A percentile compares a stretch with the other conserved stretches of the same genome.
These are phyloP conservation scores for Meripilus lineatus DNA, from an alignment of 1,284 basidiomycete genomes.

Conservation along the genomic window DNA sequence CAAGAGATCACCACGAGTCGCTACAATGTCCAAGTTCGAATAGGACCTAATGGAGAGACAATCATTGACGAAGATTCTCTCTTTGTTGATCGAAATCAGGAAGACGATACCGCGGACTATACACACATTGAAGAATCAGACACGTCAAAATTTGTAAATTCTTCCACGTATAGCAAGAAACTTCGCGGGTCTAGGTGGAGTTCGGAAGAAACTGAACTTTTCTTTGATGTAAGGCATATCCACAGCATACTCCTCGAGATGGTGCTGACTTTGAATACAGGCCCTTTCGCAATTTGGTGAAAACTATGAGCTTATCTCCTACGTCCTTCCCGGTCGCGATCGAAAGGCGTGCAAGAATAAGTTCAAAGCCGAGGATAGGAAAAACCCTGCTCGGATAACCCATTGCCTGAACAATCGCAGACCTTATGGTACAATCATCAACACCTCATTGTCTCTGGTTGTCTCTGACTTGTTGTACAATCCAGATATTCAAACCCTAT, in stretches of 20 bases:
- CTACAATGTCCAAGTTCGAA: constrained; percentile 77
- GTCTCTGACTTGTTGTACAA: constrained; percentile 1
- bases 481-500: constrained; percentile 62
- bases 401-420: constrained; percentile 60
- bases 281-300: constrained; percentile 85
- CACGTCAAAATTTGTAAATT: constrained; percentile 79
- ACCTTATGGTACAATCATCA: constrained; percentile 56
- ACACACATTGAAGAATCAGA: constrained; percentile 83
- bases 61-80: constrained; percentile 79
- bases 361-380: constrained; percentile 84
- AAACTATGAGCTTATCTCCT: constrained; percentile 88
- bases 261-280: constrained; percentile 32
- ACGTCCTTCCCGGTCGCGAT: constrained; percentile 80
- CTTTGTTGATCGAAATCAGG: constrained; percentile 63
- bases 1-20: constrained; percentile 58
- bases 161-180: constrained; percentile 75
- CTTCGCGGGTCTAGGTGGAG: constrained; percentile 79
- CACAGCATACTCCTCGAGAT: not conserved
- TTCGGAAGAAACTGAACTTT: constrained; percentile 79
- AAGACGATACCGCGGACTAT: constrained; percentile 62
- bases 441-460: constrained; percentile 1
- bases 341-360: constrained; percentile 88
- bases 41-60: constrained; percentile 77
- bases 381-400: constrained; percentile 64
- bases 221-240: constrained; percentile 62